Conservation (phyloP, 2,329 filamentous ascomycete genomes). For the Fusarium sublunatum region DNA sequence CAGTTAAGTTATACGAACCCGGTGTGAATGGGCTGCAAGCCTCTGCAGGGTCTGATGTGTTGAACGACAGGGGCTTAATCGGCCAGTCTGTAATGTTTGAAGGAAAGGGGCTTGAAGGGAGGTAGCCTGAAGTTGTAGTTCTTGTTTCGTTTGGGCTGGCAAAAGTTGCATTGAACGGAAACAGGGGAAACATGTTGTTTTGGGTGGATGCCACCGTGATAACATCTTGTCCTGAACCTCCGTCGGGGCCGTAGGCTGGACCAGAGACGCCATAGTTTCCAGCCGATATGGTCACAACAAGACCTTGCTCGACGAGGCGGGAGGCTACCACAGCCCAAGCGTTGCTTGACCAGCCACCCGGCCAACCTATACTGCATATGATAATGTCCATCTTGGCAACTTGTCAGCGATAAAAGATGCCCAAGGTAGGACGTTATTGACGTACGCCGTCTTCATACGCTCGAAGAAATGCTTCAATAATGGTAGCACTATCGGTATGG, state of each 20-base stretch:
- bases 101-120: neutral
- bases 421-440: no score
- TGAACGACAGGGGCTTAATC: no score
- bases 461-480: constrained; percentile 52
- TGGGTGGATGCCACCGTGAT: constrained; percentile 58
- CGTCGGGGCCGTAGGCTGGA: constrained; percentile 55
- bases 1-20: constrained; percentile 32
- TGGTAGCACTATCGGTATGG: no score
- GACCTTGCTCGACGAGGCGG: constrained; percentile 54
- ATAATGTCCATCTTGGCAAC: constrained; percentile 47
- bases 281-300: constrained; percentile 57
- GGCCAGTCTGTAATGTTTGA: no score
- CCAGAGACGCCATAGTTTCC: constrained; percentile 58
- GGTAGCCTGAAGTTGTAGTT: no score
- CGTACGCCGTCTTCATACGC: constrained; percentile 50
- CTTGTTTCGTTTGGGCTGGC: constrained; percentile 2
- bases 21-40: constrained; percentile 45
- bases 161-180: constrained; percentile 47
- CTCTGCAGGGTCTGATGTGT: constrained; percentile 18
- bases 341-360: constrained; percentile 45
- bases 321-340: constrained; percentile 50
- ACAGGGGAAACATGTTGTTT: constrained; percentile 33
- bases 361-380: constrained; percentile 47
- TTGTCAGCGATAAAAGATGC: no score
- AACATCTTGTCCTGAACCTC: constrained; percentile 56